Evolutionary conservation across 305 asterid genomes (phyloP).

Genomic region (Fraxinus ornus): DNA sequence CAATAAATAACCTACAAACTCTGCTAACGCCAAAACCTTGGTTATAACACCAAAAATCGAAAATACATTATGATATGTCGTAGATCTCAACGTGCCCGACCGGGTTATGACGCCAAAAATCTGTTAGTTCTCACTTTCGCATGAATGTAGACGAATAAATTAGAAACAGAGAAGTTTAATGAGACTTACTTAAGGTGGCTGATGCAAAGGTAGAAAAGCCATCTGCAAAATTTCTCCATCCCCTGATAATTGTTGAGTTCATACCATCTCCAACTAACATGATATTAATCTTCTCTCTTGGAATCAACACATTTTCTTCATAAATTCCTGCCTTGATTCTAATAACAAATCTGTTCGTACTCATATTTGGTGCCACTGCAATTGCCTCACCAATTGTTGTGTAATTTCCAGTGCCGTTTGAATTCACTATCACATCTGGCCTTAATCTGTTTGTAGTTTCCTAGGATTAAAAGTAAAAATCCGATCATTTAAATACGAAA

Average conservation of each 20-base stretch:
- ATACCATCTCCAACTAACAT: conserved; percentile 66
- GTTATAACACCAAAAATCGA: background rate
- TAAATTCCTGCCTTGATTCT: conserved; percentile 50
- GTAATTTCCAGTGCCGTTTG: conserved; percentile 44
- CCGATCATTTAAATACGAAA: background rate
- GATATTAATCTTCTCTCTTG: conserved; percentile 57
- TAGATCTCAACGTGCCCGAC: background rate
- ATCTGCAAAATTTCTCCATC: conserved; percentile 52
- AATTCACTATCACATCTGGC: conserved; percentile 45
- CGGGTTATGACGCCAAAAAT: background rate
- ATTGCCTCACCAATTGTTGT: conserved; percentile 43
- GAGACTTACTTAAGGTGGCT: conserved; percentile 55
- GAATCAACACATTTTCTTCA: conserved; percentile 50
- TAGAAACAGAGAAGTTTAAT: background rate
- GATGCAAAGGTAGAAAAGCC: conserved; percentile 69
- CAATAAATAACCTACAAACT: background rate
- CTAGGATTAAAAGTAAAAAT: background rate
- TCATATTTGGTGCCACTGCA: conserved; percentile 45
- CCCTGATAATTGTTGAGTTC: conserved; percentile 57
- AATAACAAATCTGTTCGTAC: conserved; percentile 37
- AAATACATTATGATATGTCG: background rate
- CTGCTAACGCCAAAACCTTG: background rate
- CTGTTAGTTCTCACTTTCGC: background rate
- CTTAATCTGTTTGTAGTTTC: background rate
- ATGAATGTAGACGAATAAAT: background rate